phyloP scores from a whole-genome alignment of 352 stramenopile species.

The Phytophthora aleatoria region DNA sequence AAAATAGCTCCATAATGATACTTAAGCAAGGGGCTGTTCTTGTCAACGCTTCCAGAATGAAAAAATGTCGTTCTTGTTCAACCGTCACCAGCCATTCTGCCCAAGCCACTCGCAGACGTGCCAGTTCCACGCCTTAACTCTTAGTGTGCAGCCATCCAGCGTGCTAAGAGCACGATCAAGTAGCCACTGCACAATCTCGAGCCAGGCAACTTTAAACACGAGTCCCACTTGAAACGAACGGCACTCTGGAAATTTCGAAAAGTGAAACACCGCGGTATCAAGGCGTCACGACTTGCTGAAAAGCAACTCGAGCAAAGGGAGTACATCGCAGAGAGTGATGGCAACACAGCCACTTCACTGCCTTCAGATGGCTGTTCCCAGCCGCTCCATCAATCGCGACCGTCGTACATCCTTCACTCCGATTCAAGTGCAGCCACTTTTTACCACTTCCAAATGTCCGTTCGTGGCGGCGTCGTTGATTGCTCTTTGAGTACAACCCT shows the following conservation, averaged over 20 bases:
- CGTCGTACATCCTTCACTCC: slow-evolving; percentile 8
- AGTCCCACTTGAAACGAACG: neutral
- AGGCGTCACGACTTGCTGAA: neutral
- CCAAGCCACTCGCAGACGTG: slow-evolving; percentile 1
- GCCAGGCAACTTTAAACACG: neutral
- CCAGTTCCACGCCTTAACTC: slow-evolving; percentile 4
- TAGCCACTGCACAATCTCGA: neutral
- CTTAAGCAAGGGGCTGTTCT: too few relatives aligned
- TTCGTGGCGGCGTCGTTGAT: slow-evolving; percentile 6
- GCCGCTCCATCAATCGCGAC: slow-evolving; percentile 5
- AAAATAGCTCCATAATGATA: neutral
- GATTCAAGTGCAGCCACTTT: slow-evolving; percentile 9
- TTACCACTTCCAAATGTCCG: slow-evolving; percentile 12
- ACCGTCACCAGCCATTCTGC: neutral
- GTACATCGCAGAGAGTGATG: slow-evolving; percentile 4
- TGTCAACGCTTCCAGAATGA: neutral
- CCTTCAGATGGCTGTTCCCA: neutral
- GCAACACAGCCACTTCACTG: slow-evolving; percentile 10
- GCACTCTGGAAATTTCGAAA: slow-evolving; percentile 6
- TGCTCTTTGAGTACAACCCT: slow-evolving; percentile 6
- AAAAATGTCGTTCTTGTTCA: neutral
- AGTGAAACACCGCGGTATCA: neutral
- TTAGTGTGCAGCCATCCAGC: neutral
- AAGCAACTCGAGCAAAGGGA: neutral
- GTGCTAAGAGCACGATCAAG: neutral